A percentile compares a stretch with the other conserved stretches of the same genome.
Evolutionary conservation across 352 stramenopile species (phyloP).

Genomic region (Sclerospora graminicola): DNA sequence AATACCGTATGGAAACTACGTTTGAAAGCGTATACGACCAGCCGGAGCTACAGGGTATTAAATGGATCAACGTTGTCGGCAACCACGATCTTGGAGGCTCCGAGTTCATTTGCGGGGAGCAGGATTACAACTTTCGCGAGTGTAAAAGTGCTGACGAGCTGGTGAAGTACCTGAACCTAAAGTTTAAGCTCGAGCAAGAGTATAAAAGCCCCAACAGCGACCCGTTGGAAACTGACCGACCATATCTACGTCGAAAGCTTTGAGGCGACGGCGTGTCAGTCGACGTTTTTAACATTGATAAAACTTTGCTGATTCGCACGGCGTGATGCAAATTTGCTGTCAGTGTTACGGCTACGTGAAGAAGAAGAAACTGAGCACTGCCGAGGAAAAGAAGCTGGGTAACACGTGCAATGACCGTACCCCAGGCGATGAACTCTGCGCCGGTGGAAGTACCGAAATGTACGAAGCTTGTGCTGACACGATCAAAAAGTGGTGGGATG

Average conservation of each 20-base stretch:
- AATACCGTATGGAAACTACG: conserved; percentile 74
- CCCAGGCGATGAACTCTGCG: conserved; percentile 58
- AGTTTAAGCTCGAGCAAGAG: conserved; percentile 67
- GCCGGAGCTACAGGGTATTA: conserved; percentile 51
- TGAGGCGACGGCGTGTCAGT: conserved; percentile 69
- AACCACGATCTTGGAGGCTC: conserved; percentile 85
- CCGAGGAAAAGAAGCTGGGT: conserved; percentile 42
- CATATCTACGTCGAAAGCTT: conserved; percentile 82
- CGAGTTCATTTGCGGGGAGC: conserved; percentile 77
- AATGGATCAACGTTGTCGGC: conserved; percentile 81
- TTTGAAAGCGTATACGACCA: conserved; percentile 85
- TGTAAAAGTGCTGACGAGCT: conserved; percentile 62
- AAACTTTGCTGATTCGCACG: conserved; percentile 79
- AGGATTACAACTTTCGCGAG: conserved; percentile 80
- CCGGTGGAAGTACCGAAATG: conserved; percentile 50
- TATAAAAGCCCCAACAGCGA: conserved; percentile 74
- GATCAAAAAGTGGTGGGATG: conserved; percentile 74
- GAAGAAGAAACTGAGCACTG: conserved; percentile 37
- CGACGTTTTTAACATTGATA: conserved; percentile 85
- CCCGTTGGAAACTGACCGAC: conserved; percentile 72
- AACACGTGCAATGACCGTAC: conserved; percentile 62
- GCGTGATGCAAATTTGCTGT: conserved; percentile 78
- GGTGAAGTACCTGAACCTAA: conserved; percentile 74
- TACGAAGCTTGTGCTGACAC: conserved; percentile 67
- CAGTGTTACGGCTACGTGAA: conserved; percentile 83